Percentiles rank a stretch among this genome's conserved stretches.
Conservation (phyloP, 1,139 yeast species). For the Wickerhamomyces sp. region DNA sequence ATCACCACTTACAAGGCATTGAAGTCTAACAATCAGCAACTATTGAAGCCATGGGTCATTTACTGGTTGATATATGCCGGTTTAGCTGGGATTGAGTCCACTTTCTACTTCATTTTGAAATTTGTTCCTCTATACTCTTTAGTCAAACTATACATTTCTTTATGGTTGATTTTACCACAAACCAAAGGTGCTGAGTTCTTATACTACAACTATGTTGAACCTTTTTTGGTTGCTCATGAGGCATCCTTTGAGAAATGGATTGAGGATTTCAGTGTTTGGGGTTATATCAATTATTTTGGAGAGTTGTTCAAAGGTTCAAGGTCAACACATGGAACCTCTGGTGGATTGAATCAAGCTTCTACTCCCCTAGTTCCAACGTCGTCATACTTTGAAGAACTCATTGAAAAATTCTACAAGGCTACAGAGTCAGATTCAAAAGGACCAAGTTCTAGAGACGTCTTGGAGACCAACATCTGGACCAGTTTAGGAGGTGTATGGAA, state of each 20-base stretch:
- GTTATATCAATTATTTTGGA: neutral
- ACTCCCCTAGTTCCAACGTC: neutral
- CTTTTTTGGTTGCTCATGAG: conserved; percentile 21
- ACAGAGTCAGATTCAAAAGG: neutral
- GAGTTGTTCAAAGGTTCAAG: neutral
- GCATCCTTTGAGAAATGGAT: conserved; percentile 12
- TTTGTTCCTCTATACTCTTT: conserved; percentile 47
- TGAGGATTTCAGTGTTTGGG: conserved; percentile 2
- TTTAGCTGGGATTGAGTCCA: conserved; percentile 30
- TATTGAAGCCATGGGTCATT: conserved; percentile 47
- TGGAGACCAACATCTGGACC: neutral
- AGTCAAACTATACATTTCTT: conserved; percentile 35
- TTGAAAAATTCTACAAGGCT: neutral
- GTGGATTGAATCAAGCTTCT: neutral
- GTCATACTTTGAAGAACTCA: neutral
- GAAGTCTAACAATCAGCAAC: conserved; percentile 29
- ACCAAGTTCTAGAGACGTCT: neutral
- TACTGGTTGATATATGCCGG: conserved; percentile 52
- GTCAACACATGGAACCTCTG: neutral
- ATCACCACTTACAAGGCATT: conserved; percentile 46
- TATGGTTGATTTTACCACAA: conserved; percentile 52
- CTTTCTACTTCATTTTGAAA: conserved; percentile 31
- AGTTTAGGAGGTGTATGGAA: neutral
- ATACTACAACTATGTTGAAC: conserved; percentile 22
- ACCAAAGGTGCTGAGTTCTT: conserved; percentile 26